These are phyloP conservation scores for Rhizoctonia solani DNA, from an alignment of 1,284 basidiomycete genomes.

Conservation along the genomic window DNA sequence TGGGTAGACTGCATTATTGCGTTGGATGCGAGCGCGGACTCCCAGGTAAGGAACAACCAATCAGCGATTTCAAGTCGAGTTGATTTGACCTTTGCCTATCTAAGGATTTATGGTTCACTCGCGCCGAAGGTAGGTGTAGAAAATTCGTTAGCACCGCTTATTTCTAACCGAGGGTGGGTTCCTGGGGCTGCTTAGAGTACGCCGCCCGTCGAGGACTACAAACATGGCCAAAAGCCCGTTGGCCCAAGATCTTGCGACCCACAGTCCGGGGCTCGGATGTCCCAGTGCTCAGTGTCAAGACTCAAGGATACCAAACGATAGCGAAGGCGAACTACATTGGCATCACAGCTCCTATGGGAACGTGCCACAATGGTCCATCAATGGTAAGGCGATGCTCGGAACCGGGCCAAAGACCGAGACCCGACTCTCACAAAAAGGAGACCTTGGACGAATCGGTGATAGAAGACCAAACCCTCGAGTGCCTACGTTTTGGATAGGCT, in stretches of 20 bases:
- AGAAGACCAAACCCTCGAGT: conserved; percentile 31
- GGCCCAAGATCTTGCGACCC: conserved; percentile 42
- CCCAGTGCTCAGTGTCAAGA: conserved; percentile 2
- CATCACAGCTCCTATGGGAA: too few relatives aligned
- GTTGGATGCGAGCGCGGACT: conserved; percentile 51
- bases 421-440: neutral
- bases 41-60: conserved; percentile 43
- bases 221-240: conserved; percentile 48
- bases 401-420: too few relatives aligned
- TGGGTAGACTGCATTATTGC: conserved; percentile 51
- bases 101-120: conserved; percentile 51
- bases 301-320: too few relatives aligned
- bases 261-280: conserved; percentile 37
- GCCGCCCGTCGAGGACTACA: conserved; percentile 46
- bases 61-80: neutral
- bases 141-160: neutral
- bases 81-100: neutral
- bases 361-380: too few relatives aligned
- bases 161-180: neutral
- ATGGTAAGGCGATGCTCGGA: too few relatives aligned
- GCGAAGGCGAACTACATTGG: too few relatives aligned
- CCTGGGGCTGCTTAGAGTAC: conserved; percentile 43
- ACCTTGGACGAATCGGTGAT: conserved; percentile 3
- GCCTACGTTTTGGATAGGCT: conserved; percentile 52
- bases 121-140: conserved; percentile 46